These are phyloP conservation scores for Calonectria leucothoes DNA, from an alignment of 2,329 filamentous ascomycete genomes.

Conservation along the genomic window DNA sequence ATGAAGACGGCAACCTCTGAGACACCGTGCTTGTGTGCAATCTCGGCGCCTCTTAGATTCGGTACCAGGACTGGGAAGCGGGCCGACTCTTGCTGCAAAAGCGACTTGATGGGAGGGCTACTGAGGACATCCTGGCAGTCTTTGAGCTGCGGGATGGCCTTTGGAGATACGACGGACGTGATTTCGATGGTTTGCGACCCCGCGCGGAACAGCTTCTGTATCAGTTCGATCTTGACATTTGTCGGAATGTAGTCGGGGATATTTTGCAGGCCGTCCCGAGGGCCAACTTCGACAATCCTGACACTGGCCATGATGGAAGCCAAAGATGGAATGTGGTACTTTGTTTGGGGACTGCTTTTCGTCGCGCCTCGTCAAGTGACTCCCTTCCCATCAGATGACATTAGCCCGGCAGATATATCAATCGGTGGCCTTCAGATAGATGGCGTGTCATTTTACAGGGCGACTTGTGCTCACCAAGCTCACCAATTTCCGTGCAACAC, in stretches of 20 bases:
- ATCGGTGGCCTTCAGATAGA: too few relatives aligned
- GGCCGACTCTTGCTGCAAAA: neutral
- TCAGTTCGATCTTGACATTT: constrained; percentile 71
- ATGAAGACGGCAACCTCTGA: constrained; percentile 63
- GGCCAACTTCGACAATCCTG: constrained; percentile 70
- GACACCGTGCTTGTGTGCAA: constrained; percentile 42
- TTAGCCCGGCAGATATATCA: neutral
- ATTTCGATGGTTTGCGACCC: constrained; percentile 73
- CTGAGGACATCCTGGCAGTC: constrained; percentile 63
- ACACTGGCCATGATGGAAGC: neutral
- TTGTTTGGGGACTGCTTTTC: neutral
- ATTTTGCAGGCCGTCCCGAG: constrained; percentile 77
- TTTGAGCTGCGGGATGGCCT: constrained; percentile 75
- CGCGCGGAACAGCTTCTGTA: constrained; percentile 65
- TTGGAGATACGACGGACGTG: constrained; percentile 75
- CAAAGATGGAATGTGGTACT: neutral
- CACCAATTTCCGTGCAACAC: neutral
- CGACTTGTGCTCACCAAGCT: neutral
- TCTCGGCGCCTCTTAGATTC: constrained; percentile 64
- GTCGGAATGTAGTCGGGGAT: constrained; percentile 70
- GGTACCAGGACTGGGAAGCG: constrained; percentile 56
- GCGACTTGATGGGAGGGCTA: constrained; percentile 17
- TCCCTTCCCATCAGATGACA: too few relatives aligned
- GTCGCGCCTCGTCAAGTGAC: neutral
- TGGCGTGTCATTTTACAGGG: neutral